These are phyloP conservation scores for Penicillium odoratum DNA, from an alignment of 495 filamentous ascomycete species.

Conservation along the genomic window DNA sequence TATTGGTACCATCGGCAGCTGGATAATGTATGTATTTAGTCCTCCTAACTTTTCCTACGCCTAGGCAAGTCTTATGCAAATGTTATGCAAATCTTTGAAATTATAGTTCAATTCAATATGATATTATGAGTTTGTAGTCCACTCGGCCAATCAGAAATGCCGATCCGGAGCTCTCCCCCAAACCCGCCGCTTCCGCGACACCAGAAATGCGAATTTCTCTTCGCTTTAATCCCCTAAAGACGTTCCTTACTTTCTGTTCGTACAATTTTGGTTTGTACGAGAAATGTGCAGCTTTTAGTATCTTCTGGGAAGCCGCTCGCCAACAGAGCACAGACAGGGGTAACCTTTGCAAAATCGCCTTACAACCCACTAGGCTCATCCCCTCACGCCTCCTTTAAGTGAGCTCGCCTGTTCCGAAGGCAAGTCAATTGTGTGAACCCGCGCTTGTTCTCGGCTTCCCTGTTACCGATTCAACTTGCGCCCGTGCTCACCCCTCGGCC, in stretches of 20 bases:
- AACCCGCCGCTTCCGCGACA: conserved; percentile 38
- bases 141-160: conserved; percentile 33
- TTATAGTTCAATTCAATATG: background rate
- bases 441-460: conserved; percentile 30
- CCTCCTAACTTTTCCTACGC: conserved; percentile 26
- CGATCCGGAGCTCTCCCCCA: conserved; percentile 25
- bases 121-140: conserved; percentile 5
- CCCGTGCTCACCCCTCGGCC: background rate
- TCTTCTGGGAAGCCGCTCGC: conserved; percentile 27
- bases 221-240: background rate
- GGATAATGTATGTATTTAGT: conserved; percentile 52
- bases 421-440: conserved; percentile 18
- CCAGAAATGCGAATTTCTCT: background rate
- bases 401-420: conserved; percentile 10
- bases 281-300: conserved; percentile 30
- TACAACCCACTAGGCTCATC: conserved; percentile 6
- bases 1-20: conserved; percentile 35
- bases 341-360: conserved; percentile 11
- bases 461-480: conserved; percentile 2
- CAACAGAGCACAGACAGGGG: conserved; percentile 32
- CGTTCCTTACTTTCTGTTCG: background rate
- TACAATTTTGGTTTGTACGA: background rate
- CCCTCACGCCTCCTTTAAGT: conserved; percentile 9
- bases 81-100: conserved; percentile 10
- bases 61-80: background rate